Base-by-base conservation (phyloP, 257 asterid genomes). In the Solanum neorickii region DNA sequence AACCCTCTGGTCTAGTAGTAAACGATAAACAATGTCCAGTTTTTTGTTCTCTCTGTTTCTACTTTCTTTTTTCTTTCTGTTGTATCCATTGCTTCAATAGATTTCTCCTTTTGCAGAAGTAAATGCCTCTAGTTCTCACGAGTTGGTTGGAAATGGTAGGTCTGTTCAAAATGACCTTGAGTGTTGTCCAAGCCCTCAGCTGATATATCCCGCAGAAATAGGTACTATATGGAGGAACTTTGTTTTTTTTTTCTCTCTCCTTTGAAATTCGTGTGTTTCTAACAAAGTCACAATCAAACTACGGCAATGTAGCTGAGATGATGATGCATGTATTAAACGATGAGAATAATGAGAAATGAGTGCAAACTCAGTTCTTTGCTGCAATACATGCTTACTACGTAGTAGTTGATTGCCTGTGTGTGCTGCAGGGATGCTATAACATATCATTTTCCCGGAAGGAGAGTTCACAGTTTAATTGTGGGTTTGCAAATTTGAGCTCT, bases 161-260 rank as follows among this genome's bases (percentile, higher is more conserved):
- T 87, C 91, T 49, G 88, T 80, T 49, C 86, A 47, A 89, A 70
- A 86, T 82, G 59, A 86, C 52, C 75, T 65, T 44, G 86, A 82
- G 86, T 86, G 47, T 74, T 25, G 65, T 52, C 41, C 87, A 73
- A 87, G 69, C 87, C 60, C 70, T 89, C 91, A 37, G 46, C 86
- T 76, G 12, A 41, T 86, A n/a, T 46, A 86, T 66, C 87, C 92
- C 39, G 83, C 91, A 44, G 91, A 90, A 88, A 87, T 83, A 68
- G 94, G 96, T 91, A 92, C 78, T 20, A 78, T 66, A 21, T 44
- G 82, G 85, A 76, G 56, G 86, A 44, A 16, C 69, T 20, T 42
- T 29, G 9, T 35, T 68, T 66, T 72, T 41, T 72, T 41, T 46
- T 42, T 29, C 47, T 60, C 46, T 39, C 18, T 21, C 85, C 39